These are phyloP conservation scores for Penicillium chermesinum DNA, from an alignment of 495 filamentous ascomycete genomes.

Conservation along the genomic window DNA sequence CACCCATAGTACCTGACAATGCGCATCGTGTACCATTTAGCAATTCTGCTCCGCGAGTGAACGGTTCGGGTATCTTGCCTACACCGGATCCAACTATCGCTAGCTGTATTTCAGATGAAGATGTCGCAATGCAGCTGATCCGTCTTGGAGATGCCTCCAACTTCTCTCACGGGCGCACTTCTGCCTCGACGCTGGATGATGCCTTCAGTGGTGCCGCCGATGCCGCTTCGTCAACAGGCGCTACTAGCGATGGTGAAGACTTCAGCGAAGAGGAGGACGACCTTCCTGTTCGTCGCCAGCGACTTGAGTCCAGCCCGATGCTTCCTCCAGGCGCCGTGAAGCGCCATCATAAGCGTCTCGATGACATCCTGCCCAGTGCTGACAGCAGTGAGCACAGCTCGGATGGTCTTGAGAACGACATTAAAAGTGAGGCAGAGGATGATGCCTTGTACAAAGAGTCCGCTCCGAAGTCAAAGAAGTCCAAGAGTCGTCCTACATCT, in stretches of 20 bases:
- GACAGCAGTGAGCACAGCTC: slow-evolving; percentile 72
- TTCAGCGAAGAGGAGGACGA: slow-evolving; percentile 68
- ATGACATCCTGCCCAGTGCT: slow-evolving; percentile 59
- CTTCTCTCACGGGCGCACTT: slow-evolving; percentile 82
- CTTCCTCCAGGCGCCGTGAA: slow-evolving; percentile 46
- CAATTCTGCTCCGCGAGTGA: slow-evolving; percentile 36
- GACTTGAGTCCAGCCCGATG: slow-evolving; percentile 54
- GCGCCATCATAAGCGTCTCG: slow-evolving; percentile 52
- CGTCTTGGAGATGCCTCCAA: slow-evolving; percentile 88
- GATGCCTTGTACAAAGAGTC: slow-evolving; percentile 38
- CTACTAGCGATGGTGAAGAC: slow-evolving; percentile 73
- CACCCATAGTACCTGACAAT: slow-evolving; percentile 53
- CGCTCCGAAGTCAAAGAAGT: slow-evolving; percentile 42
- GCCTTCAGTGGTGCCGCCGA: slow-evolving; percentile 85
- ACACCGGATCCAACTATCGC: slow-evolving; percentile 93
- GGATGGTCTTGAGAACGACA: slow-evolving; percentile 47
- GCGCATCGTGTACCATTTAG: slow-evolving; percentile 55
- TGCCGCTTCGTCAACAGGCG: slow-evolving; percentile 74
- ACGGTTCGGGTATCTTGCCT: slow-evolving; percentile 61
- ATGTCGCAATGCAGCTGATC: slow-evolving; percentile 95
- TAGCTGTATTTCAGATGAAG: slow-evolving; percentile 94
- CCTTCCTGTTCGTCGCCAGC: slow-evolving; percentile 56
- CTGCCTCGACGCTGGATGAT: slow-evolving; percentile 90
- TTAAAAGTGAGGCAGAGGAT: slow-evolving; percentile 50
- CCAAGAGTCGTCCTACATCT: slow-evolving; percentile 35